Percentiles rank a stretch among this genome's conserved stretches.
Evolutionary conservation across 495 filamentous ascomycete genomes (phyloP).

Genomic region (Elasticomyces elasticus): DNA sequence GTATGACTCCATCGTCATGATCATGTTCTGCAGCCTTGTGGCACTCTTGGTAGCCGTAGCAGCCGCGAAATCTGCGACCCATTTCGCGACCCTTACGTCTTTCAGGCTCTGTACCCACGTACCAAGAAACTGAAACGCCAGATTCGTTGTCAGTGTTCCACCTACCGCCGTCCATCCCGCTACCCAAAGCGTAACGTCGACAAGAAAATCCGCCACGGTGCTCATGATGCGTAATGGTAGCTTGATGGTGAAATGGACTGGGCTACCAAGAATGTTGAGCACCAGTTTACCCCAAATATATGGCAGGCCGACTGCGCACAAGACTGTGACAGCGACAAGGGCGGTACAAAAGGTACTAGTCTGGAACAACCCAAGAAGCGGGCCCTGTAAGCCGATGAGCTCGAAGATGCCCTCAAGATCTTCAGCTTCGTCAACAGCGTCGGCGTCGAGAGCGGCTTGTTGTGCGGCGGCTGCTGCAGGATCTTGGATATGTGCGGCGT

Average conservation of each 20-base stretch:
- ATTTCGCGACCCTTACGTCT: conserved; percentile 4
- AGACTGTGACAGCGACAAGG: conserved; percentile 76
- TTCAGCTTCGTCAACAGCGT: conserved; percentile 68
- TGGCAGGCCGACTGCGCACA: conserved; percentile 75
- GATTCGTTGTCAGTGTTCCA: background rate
- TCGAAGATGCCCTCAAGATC: conserved; percentile 98
- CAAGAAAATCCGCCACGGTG: conserved; percentile 57
- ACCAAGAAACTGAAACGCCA: background rate
- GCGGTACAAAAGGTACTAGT: conserved; percentile 90
- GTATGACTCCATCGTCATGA: conserved; percentile 7
- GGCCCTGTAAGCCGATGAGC: conserved; percentile 91
- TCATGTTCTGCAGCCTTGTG: conserved; percentile 6
- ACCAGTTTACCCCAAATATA: conserved; percentile 82
- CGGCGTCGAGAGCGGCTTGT: conserved; percentile 48
- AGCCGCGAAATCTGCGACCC: conserved; percentile 13
- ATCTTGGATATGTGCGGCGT: conserved; percentile 20
- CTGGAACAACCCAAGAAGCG: conserved; percentile 77
- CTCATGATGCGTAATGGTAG: conserved; percentile 62
- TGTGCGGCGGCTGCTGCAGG: conserved; percentile 36
- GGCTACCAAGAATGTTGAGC: conserved; percentile 69
- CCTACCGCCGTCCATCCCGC: conserved; percentile 28
- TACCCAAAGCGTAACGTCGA: conserved; percentile 50
- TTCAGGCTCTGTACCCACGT: background rate
- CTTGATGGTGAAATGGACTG: conserved; percentile 54
- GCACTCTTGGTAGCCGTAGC: conserved; percentile 1